phyloP scores from a whole-genome alignment of 129 eudicot genomes.

The Cynara cardunculus region DNA sequence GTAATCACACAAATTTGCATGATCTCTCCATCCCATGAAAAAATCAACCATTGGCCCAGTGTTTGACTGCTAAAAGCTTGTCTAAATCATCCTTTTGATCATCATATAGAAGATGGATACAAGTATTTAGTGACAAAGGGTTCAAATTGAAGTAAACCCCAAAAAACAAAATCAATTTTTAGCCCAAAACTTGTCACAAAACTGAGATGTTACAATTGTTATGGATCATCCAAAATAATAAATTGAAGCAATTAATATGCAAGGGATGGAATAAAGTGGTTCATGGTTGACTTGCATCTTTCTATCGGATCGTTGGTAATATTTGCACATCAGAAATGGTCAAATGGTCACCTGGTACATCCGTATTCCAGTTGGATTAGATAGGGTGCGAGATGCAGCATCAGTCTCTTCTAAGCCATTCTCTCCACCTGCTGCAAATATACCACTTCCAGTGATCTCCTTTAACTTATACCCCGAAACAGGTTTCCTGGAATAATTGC shows the following conservation, averaged over 20 bases:
- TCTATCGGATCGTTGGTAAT: background rate
- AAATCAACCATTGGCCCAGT: background rate
- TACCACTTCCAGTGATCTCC: slow-evolving; percentile 47
- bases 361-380: slow-evolving; percentile 80
- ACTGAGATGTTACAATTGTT: background rate
- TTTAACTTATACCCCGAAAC: slow-evolving; percentile 42
- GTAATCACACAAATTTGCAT: no score
- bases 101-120: background rate
- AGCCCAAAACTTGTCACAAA: background rate
- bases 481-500: slow-evolving; percentile 37
- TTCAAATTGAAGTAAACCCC: background rate
- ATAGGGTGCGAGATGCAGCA: slow-evolving; percentile 36
- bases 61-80: background rate
- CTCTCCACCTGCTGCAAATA: slow-evolving; percentile 38
- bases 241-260: background rate
- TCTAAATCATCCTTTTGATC: background rate
- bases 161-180: background rate
- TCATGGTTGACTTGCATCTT: background rate
- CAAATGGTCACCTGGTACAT: slow-evolving; percentile 71
- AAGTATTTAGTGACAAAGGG: background rate
- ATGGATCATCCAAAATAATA: background rate
- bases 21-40: no score
- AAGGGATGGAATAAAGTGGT: background rate
- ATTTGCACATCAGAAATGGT: background rate
- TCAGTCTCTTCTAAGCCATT: slow-evolving; percentile 30